phyloP scores from a whole-genome alignment of 2,329 filamentous ascomycete species.

The Diaporthe amygdali region DNA sequence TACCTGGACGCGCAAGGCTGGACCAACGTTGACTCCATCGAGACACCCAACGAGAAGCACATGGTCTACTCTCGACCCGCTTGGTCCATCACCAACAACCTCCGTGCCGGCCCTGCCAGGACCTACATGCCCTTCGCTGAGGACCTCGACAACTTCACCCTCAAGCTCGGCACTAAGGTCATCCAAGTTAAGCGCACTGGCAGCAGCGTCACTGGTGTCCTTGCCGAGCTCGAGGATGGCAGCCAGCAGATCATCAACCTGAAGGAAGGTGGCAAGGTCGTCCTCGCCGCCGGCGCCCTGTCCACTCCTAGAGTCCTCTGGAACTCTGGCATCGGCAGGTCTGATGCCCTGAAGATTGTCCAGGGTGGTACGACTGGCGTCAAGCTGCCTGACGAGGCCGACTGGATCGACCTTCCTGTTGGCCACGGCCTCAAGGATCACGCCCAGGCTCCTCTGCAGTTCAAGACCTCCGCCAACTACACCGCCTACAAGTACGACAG shows the following conservation, averaged over 20 bases:
- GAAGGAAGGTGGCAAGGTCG: constrained; percentile 29
- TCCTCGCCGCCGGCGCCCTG: constrained; percentile 31
- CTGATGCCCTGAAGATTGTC: constrained; percentile 29
- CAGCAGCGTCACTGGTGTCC: constrained; percentile 30
- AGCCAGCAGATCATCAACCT: constrained; percentile 30
- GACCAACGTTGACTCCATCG: constrained; percentile 26
- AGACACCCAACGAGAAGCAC: constrained; percentile 26
- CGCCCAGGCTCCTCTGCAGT: constrained; percentile 27
- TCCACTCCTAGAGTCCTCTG: constrained; percentile 27
- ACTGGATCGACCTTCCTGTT: constrained; percentile 23
- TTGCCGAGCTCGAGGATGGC: constrained; percentile 26
- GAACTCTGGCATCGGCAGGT: constrained; percentile 30
- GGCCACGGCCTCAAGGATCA: constrained; percentile 24
- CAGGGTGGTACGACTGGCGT: constrained; percentile 26
- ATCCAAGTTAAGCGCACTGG: constrained; percentile 28
- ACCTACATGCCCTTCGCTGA: constrained; percentile 31
- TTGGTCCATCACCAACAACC: constrained; percentile 26
- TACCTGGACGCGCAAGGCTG: constrained; percentile 26
- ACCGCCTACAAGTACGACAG: constrained; percentile 24
- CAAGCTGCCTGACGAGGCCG: constrained; percentile 13
- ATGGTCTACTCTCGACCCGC: constrained; percentile 26
- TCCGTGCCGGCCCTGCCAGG: constrained; percentile 29
- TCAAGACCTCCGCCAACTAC: constrained; percentile 27
- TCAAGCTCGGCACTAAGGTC: constrained; percentile 31
- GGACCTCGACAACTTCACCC: constrained; percentile 31